These are phyloP conservation scores for Aspergillus vadensis DNA, from an alignment of 2,329 filamentous ascomycete genomes.

Conservation along the genomic window DNA sequence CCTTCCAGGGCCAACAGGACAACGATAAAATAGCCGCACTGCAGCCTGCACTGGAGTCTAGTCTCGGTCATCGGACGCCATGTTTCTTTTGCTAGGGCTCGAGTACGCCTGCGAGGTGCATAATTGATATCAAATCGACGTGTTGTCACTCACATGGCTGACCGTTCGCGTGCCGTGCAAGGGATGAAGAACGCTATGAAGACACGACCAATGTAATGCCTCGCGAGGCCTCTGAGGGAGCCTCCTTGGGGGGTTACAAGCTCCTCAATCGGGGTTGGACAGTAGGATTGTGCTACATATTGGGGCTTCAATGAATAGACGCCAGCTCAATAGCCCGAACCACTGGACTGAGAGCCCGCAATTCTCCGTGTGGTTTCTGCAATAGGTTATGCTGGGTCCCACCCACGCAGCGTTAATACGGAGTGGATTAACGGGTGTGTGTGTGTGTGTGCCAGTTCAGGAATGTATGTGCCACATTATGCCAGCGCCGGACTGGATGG, in stretches of 20 bases:
- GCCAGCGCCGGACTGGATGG: background rate
- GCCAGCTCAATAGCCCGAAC: slow-evolving; percentile 19
- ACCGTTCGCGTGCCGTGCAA: background rate
- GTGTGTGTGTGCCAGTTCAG: slow-evolving; percentile 2
- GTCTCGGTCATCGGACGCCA: background rate
- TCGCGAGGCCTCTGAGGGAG: background rate
- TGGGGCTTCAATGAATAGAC: slow-evolving; percentile 18
- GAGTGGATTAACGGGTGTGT: slow-evolving; percentile 3
- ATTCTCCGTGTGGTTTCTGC: slow-evolving; percentile 26
- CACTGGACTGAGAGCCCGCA: slow-evolving; percentile 20
- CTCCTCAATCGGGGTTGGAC: background rate
- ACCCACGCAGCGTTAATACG: slow-evolving; percentile 12
- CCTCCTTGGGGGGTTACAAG: background rate
- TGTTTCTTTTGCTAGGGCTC: background rate
- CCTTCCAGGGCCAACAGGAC: background rate
- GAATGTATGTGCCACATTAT: slow-evolving; percentile 4
- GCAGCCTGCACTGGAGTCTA: background rate
- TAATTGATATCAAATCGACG: background rate
- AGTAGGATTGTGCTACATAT: background rate
- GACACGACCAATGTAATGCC: background rate
- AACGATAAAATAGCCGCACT: background rate
- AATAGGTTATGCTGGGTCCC: slow-evolving; percentile 15
- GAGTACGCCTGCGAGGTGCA: background rate
- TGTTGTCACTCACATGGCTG: background rate
- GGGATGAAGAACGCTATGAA: background rate